Evolutionary conservation across 352 stramenopile genomes (phyloP).

Genomic region (Pythium volutum): DNA sequence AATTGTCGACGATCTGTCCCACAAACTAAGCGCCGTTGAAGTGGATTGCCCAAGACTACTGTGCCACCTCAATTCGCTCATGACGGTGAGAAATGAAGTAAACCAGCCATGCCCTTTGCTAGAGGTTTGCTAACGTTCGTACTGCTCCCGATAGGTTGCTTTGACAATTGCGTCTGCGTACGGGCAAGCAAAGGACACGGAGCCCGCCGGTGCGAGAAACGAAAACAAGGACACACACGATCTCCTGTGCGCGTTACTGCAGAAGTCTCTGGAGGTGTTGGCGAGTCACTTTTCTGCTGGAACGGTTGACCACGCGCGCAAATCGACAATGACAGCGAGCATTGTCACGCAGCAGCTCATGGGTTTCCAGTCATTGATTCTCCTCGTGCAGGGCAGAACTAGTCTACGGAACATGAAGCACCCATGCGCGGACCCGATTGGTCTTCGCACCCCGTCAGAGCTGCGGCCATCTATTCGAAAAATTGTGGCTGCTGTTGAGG

Average conservation of each 20-base stretch:
- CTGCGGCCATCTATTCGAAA: constrained; percentile 53
- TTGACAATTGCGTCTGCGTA: constrained; percentile 16
- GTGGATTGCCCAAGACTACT: constrained; percentile 24
- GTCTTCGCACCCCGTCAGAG: constrained; percentile 54
- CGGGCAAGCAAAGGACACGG: constrained; percentile 15
- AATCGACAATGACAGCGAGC: constrained; percentile 34
- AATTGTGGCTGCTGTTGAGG: constrained; percentile 42
- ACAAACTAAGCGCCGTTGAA: constrained; percentile 30
- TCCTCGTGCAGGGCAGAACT: constrained; percentile 55
- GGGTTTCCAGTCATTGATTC: constrained; percentile 56
- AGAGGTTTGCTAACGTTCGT: background rate
- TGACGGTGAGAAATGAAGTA: constrained; percentile 37
- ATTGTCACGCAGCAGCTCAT: constrained; percentile 28
- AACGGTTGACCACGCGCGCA: constrained; percentile 36
- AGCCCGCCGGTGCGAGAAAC: background rate
- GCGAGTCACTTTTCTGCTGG: constrained; percentile 44
- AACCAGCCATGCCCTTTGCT: constrained; percentile 3
- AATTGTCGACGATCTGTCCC: constrained; percentile 41
- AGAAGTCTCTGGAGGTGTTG: constrained; percentile 47
- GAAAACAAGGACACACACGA: background rate
- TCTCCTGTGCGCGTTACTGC: constrained; percentile 9
- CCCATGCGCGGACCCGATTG: constrained; percentile 53
- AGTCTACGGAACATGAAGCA: constrained; percentile 39
- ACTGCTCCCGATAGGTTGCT: constrained; percentile 13
- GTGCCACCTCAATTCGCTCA: constrained; percentile 15